Evolutionary conservation across 1,139 yeast genomes (phyloP), one percentile per base, ranked within the genome.

Genomic region (Blastobotrys malaysiensis): DNA sequence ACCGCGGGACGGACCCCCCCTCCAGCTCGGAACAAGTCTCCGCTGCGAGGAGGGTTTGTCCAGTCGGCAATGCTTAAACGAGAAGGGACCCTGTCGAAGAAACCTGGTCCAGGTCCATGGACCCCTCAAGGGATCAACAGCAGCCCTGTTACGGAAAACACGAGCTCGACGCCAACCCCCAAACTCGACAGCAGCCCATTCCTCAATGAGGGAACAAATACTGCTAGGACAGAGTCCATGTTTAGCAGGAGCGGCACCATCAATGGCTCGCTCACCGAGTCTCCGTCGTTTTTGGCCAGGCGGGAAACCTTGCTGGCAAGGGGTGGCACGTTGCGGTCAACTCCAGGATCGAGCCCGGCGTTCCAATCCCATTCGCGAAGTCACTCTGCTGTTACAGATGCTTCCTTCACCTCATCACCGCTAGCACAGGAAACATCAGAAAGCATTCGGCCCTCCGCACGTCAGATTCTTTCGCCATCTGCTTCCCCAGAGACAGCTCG

Each of bases 31-130:
- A 62, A 65, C 9, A 65, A 49, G 19, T 27, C 46, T 5, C 56
- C 56, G 1, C 49, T 52, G 13, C 43, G 57, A 45, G 69, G 68
- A 11, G 64, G 67, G 16, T 67, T 67, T 54, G 63, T 67, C 11
- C 67, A 65, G 39, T 65, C 69, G 39, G 70, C 70, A 19, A 57
- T 67, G 63, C 56, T 65, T 22, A 64, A 60, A 47, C 59, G 68
- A 13, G 69, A 63, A 46, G 48, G 50, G 43, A 59, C 54, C 2
- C 39, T 52, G n/a, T 31, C 39, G 3, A 31, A 31, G 39, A 31
- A 31, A n/a, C 39, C 39, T 5, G 39, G 16, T 3, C 39, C 39
- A 6, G 11, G 39, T 14, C 16, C 39, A n/a, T n/a, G n/a, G 39
- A 31, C 6, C 16, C 39, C 16, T n/a, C 16, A 31, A 3, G 11